Base-by-base conservation (phyloP, 257 asterid species). In the Penstemon eatonii region DNA sequence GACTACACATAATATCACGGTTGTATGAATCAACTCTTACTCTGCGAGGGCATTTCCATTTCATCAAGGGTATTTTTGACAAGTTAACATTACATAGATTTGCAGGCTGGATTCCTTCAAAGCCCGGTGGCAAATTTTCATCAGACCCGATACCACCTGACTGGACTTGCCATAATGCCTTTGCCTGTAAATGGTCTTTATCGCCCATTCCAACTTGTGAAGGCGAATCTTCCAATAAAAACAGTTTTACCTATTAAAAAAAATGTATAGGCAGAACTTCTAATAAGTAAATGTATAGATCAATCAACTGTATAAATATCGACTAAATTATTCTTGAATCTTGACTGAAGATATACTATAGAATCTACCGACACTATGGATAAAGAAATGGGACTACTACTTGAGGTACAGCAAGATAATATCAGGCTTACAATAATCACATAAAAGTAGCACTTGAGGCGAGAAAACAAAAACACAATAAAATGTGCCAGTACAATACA, bases 61-160 rank as follows among this genome's bases (percentile, higher is more conserved):
- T 86, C 64, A 80, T 52, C 40, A 87, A 61, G 55, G 96, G 94
- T 54, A 87, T 80, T 75, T 87, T 96, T 64, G 95, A 76, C 71
- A 87, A 61, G 73, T 84, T 83, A 37, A 72, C 80, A 56, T 65
- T 79, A 82, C 76, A 77, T 43, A 70, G 83, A 66, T 76, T 86
- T 39, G 78, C 76, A 40, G 92, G 91, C 77, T 74, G 87, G 46
- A 80, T 63, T 53, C 84, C 91, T 77, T 87, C 95, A 62, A 94
- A 94, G 70, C 99, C 96, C 0, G 96, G 99, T 4, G 99, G 99
- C 67, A 86, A 81, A 86, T 82, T 89, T 71, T 81, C 93, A 68
- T 91, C 93, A 15, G 84, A 68, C 51, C 78, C 81, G 47, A 71
- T n/a, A 63, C 73, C 83, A 67, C 84, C 80, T 38, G 78, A 71